Base-by-base conservation (phyloP, 768 basidiomycete genomes). In the Panaeolus cyanescens region DNA sequence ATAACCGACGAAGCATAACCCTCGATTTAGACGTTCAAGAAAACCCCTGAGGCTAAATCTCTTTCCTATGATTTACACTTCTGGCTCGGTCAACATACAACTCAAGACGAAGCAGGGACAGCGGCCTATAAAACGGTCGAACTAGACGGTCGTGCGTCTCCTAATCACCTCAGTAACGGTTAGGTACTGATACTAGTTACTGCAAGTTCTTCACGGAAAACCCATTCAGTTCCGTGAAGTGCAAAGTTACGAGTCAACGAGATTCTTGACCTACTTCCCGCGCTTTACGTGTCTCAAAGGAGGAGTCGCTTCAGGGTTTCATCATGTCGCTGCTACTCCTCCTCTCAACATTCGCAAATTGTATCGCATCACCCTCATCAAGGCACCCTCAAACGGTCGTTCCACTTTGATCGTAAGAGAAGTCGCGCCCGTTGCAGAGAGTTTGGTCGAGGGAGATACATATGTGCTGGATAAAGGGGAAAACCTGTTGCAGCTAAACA, bases 41-140 rank as follows among this genome's bases (percentile, higher is more conserved):
- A 77, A 56, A 74, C 75, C 5, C 80, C 82, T 4, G 78, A 86
- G 28, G 70, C 78, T 7, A 72, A 80, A 17, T 68, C 76, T 5
- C 70, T 86, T 15, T 83, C 79, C 0, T 86, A 84, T 65, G 78
- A 89, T 68, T 75, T 89, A 30, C 86, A 89, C 69, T 88, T 88
- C 69, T 89, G 86, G 86, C 73, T 88, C 3, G 86, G 88, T 12
- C 72, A 79, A 59, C 74, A 84, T 55, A 87, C 86, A 0, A 82
- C 77, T 20, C 83, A 85, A 65, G 85, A 88, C 61, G 86, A 89
- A 68, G 84, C 80, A 10, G 85, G 82, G 2, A 86, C 85, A 5
- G 86, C 85, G 9, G 85, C 85, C 3, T 88, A 86, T 69, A 88
- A 87, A 77, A 85, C 85, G 5, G 85, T 88, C 10, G 87, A 88